These are phyloP conservation scores for Sherardia arvensis DNA, from an alignment of 257 asterid species.

Conservation along the genomic window DNA sequence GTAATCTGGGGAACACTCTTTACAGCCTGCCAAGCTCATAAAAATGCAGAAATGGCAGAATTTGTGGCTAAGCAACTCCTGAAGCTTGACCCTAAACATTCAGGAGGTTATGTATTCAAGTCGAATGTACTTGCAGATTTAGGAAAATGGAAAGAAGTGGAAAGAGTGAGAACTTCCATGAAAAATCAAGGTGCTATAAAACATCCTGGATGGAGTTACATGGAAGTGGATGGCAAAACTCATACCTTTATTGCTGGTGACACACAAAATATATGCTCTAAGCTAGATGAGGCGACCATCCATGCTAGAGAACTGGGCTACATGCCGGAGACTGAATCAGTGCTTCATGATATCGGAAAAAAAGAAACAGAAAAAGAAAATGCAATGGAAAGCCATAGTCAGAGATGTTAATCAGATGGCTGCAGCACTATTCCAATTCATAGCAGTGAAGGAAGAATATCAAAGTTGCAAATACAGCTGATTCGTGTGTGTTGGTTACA, in stretches of 20 bases:
- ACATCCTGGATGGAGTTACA: constrained; percentile 42
- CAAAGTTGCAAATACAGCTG: constrained; percentile 87
- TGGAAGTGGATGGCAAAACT: constrained; percentile 27
- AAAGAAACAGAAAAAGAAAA: constrained; percentile 42
- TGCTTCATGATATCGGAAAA: constrained; percentile 36
- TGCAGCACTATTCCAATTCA: constrained; percentile 69
- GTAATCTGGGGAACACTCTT: constrained; percentile 39
- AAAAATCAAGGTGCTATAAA: constrained; percentile 24
- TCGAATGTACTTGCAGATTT: constrained; percentile 28
- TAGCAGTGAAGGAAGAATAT: constrained; percentile 77
- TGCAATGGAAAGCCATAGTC: constrained; percentile 32
- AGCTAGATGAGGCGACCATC: constrained; percentile 20
- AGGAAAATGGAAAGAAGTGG: constrained; percentile 37
- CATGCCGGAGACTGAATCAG: constrained; percentile 32
- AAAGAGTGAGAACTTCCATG: constrained; percentile 32
- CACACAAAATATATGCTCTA: constrained; percentile 21
- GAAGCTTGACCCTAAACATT: constrained; percentile 32
- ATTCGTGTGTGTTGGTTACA: constrained; percentile 72
- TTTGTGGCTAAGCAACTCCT: constrained; percentile 23
- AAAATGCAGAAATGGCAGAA: constrained; percentile 32
- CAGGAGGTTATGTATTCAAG: constrained; percentile 32
- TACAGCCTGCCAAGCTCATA: constrained; percentile 38
- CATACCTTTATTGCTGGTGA: constrained; percentile 36
- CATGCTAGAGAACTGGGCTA: constrained; percentile 28
- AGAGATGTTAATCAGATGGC: constrained; percentile 73